Evolutionary conservation across 1,284 basidiomycete species (phyloP), one percentile per base, ranked within the genome.

Genomic region (Vanrija pseudolonga): DNA sequence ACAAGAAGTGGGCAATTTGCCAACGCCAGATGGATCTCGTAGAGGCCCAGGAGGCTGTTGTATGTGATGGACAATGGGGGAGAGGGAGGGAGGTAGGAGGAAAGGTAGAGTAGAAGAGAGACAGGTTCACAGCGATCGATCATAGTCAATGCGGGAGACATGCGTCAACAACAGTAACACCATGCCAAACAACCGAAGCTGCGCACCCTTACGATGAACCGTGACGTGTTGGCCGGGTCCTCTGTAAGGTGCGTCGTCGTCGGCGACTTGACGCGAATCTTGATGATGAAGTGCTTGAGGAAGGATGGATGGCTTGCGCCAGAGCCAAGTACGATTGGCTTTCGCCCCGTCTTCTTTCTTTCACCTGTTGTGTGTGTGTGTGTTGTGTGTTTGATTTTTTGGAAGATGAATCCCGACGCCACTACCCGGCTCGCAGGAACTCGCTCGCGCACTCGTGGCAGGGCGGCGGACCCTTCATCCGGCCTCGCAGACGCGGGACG

Each of bases 21-120:
- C 61, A 60, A 63, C 58, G 47, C 46, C 40, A 47, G 49, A 51
- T 51, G 48, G 56, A 43, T 53, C 59, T 60, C 53, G 59, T 4
- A 41, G 51, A 62, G 61, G 42, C 19, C 55, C 57, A 51, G 53
- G 41, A 53, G 61, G 45, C 61, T 62, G 56, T 62, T 60, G 59
- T 20, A 48, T 36, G 47, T 39, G 23, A 36, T 12, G 40, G 53
- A 53, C 14, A 32, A 32, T 14, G 32, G 32, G 14, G 14, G 12
- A 17, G 36, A 38, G 36, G 48, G 43, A 37, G 44, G 57, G 44
- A 26, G 23, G 45, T 23, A 45, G 43, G 45, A 56, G 45, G 36
- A 47, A 53, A 20, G 19, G 36, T 20, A 50, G 55, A n/a, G n/a
- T n/a, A 26, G 43, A 49, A 37, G n/a, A 42, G 32, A 20, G 47